These are phyloP conservation scores for Podospora tetraspora DNA, from an alignment of 495 filamentous ascomycete species.

Conservation along the genomic window DNA sequence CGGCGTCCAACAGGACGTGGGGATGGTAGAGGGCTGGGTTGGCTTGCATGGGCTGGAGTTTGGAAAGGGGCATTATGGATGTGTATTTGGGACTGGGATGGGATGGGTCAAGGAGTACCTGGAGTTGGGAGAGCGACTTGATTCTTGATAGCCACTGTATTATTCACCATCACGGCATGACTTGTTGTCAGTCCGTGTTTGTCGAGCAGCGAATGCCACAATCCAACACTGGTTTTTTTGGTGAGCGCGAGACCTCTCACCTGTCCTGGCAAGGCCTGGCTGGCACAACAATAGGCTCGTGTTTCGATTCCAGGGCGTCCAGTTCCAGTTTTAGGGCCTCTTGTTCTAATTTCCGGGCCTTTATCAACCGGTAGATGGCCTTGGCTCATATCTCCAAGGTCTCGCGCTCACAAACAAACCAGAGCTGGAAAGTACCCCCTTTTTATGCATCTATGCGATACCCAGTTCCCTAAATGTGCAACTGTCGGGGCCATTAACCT, in stretches of 20 bases:
- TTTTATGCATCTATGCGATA: background rate
- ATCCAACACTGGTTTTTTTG: no score
- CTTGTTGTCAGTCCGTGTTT: background rate
- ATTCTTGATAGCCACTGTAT: background rate
- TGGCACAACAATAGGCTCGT: no score
- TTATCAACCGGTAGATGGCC: no score
- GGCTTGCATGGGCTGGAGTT: background rate
- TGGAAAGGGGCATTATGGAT: background rate
- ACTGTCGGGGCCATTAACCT: conserved; percentile 24
- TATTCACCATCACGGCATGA: background rate
- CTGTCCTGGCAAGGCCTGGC: no score
- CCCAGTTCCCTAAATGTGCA: background rate
- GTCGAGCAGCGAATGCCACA: background rate
- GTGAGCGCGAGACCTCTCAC: no score
- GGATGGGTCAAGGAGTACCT: background rate
- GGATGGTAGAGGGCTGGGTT: conserved; percentile 62
- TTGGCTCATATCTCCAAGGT: no score
- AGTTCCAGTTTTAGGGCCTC: no score
- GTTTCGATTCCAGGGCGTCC: no score
- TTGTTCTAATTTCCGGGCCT: no score
- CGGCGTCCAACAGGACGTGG: conserved; percentile 84
- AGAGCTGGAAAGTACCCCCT: background rate
- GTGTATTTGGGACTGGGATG: background rate
- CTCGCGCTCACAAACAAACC: no score
- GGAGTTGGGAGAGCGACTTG: background rate